A percentile compares a stretch with the other conserved stretches of the same genome.
Evolutionary conservation across 2,329 filamentous ascomycete species (phyloP).

Genomic region (Shiraia sp.): DNA sequence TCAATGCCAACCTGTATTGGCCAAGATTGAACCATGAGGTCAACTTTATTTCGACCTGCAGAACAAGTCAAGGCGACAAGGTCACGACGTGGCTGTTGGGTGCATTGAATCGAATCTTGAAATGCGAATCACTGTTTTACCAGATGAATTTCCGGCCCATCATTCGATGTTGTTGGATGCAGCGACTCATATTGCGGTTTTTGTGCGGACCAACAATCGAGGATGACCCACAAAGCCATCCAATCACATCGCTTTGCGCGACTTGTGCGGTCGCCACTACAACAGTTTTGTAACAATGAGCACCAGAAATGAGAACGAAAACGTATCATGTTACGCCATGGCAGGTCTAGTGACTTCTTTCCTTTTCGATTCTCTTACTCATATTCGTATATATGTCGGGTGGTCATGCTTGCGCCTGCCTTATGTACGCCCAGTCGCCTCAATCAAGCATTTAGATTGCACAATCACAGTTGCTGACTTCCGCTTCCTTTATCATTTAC

Average conservation of each 20-base stretch:
- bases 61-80: too few relatives aligned
- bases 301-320: conserved; percentile 13
- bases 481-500: conserved; percentile 11
- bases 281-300: background rate
- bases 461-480: conserved; percentile 18
- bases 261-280: conserved; percentile 25
- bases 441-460: conserved; percentile 25
- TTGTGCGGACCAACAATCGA: conserved; percentile 17
- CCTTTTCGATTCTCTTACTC: background rate
- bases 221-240: conserved; percentile 8
- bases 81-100: too few relatives aligned
- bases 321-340: conserved; percentile 9
- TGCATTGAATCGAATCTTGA: too few relatives aligned
- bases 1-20: too few relatives aligned
- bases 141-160: background rate
- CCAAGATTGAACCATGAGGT: too few relatives aligned
- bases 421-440: conserved; percentile 19
- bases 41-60: too few relatives aligned
- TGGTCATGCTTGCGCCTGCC: conserved; percentile 5
- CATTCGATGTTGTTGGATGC: background rate
- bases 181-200: conserved; percentile 8
- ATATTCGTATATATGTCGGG: background rate
- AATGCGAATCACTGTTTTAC: background rate
- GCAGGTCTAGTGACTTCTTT: too few relatives aligned
- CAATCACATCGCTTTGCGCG: conserved; percentile 16